Base-by-base conservation (phyloP, 768 basidiomycete species). In the Tricholomella constricta region DNA sequence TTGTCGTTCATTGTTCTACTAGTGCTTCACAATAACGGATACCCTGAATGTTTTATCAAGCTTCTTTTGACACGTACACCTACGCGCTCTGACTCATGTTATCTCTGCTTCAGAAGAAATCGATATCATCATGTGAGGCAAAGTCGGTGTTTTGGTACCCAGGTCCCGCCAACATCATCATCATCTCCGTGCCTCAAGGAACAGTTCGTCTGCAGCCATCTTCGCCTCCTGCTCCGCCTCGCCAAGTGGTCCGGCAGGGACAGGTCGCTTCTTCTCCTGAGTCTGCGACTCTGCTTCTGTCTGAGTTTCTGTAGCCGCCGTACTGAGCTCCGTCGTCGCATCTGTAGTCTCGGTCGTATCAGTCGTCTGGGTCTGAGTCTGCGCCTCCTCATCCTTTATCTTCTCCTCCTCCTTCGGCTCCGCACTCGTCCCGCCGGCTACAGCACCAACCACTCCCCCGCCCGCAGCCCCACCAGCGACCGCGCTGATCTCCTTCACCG, bases 171-270 rank as follows among this genome's bases (percentile, higher is more conserved):
- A 29, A 29, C 6, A 29, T 11, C 40, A 15, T 27, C 22, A 10
- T 48, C 29, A 52, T 40, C 51, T 26, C 37, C 27, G 38, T 22
- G 37, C 31, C 20, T 58, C 40, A 42, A 50, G 51, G 36, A 55
- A 47, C 17, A 59, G 45, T 25, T 50, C 58, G n/a, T 59, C 51
- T 9, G 51, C 58, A 34, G 51, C 54, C 14, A 45, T 48, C 47
- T 59, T 48, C n/a, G 54, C 57, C 44, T 59, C 57, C 12, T 36
- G 22, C 42, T 59, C 57, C 19, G 47, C 54, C 35, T 55, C 54
- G 15, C 27, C 54, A 11, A 52, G 50, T 25, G 54, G 54, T 2
- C 47, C 51, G 26, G 37, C 54, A 37, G 36, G 35, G 9, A 27
- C 53, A 12, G 53, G 42, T 19, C 47, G 44, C 38, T 56, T 55